Evolutionary conservation across 1,139 yeast genomes (phyloP), one percentile per base, ranked within the genome.

Genomic region (Scheffersomyces quercinus): DNA sequence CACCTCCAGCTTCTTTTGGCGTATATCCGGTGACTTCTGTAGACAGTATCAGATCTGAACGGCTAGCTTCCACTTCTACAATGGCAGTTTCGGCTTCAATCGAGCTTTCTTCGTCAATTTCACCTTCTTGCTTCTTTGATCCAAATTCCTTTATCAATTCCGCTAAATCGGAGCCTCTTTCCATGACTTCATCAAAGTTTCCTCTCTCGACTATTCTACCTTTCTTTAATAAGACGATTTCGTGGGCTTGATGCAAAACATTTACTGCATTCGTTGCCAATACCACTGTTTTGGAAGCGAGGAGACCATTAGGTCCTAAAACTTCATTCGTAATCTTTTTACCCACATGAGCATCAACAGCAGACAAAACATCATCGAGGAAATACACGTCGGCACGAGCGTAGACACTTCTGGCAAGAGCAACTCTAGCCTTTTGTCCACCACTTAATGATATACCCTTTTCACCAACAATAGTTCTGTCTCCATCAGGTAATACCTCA

Each of bases 391-490:
- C 64, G 1, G 65, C 61, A 35, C 61, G 44, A 11, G 60, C 50
- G 40, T 60, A 60, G 5, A 60, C 59, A 1, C 63, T 63, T 39
- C 65, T 54, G 9, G 65, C 65, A 45, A 60, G 56, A 1, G 65
- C 52, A n/a, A 60, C 51, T 36, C 65, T 50, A 1, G 65, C 65
- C 41, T 57, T 60, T 35, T 60, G 65, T 3, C 65, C 65, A 10
- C 64, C 64, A 31, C 62, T 58, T 16, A 60, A 54, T 3, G 65
- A 54, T 12, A 60, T 56, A n/a, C 65, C 65, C 39, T 59, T 60
- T 35, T 60, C 65, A 2, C 65, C 65, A 9, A 60, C 64, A 4
- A 56, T 41, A 1, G 64, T 60, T 12, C 47, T 52, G 35, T 60
- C 64, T 3, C 62, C 64, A 39, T 60, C 59, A 4, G 65, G 61